These are phyloP conservation scores for Umbelopsis vinacea DNA, from an alignment of 192 early-diverging fungal species.

Conservation along the genomic window DNA sequence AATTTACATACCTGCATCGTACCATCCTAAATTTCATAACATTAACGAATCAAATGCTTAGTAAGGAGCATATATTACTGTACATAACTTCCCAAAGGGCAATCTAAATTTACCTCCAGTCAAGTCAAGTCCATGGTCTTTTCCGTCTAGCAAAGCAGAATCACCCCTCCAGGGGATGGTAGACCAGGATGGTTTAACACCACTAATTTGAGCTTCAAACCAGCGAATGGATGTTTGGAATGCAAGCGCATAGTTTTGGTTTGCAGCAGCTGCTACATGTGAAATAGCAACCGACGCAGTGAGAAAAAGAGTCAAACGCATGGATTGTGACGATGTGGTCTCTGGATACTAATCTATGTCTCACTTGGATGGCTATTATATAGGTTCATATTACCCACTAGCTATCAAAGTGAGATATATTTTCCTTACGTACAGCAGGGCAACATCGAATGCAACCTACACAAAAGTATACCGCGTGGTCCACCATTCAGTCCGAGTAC, in stretches of 20 bases:
- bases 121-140: conserved; percentile 45
- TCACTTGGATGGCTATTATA: too few relatives aligned
- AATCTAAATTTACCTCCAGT: conserved; percentile 24
- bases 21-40: not conserved
- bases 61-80: not conserved
- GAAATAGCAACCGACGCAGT: not conserved
- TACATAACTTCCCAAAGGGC: not conserved
- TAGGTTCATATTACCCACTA: too few relatives aligned
- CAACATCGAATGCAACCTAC: not conserved
- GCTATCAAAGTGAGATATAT: too few relatives aligned
- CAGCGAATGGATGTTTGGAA: not conserved
- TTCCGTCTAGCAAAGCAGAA: conserved; percentile 48
- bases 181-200: not conserved
- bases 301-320: not conserved
- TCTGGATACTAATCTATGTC: too few relatives aligned
- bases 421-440: too few relatives aligned
- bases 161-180: conserved; percentile 38
- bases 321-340: not conserved
- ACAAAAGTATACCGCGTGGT: not conserved
- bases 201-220: not conserved
- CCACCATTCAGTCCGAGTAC: not conserved
- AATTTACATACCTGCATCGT: not conserved
- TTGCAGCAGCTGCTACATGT: not conserved
- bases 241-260: not conserved
- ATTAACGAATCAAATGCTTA: not conserved